Base-by-base conservation (phyloP, 805 yeast genomes). In the Starmera caribaea region DNA sequence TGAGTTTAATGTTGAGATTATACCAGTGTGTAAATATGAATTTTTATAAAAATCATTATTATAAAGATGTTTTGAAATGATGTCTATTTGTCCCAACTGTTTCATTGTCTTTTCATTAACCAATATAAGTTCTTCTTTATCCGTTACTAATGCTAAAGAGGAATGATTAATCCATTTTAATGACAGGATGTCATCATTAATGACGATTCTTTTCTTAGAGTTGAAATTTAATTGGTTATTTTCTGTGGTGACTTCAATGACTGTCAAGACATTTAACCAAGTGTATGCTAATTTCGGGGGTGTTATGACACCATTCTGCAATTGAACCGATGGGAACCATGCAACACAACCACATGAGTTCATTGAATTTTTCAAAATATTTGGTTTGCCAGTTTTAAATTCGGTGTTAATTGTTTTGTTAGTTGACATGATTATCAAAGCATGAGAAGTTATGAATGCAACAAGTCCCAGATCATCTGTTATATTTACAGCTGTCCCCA, bases 241-340 rank as follows among this genome's bases (percentile, higher is more conserved):
- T 9, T 64, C 55, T 15, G 46, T 44, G 15, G 46, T 57, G 3
- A 80, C 56, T 40, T 79, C 81, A 8, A 79, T 46, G 2, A 85
- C 50, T 0, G 78, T 74, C 39, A 84, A 49, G 8, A 67, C 63
- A 42, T 78, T 76, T n/a, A 74, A 65, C 82, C 87, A 82, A 31
- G 83, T 66, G 46, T 79, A 83, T 0, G 83, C 89, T 33, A 85
- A 55, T 42, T 68, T 59, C 0, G 86, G 73, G 0, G 59, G 49
- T 51, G 48, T 48, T 53, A 33, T 40, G 16, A 30, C 37, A 8
- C 57, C 49, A 26, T 51, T 52, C 13, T 45, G 46, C 29, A 41
- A 43, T 9, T 50, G 49, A 3, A 63, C 57, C 10, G 69, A 71
- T 0, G 92, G 92, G 47, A 65, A 79, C 92, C 90, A 81, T 13